Conservation (phyloP, 129 eudicot genomes). For the Helianthus annuus region DNA sequence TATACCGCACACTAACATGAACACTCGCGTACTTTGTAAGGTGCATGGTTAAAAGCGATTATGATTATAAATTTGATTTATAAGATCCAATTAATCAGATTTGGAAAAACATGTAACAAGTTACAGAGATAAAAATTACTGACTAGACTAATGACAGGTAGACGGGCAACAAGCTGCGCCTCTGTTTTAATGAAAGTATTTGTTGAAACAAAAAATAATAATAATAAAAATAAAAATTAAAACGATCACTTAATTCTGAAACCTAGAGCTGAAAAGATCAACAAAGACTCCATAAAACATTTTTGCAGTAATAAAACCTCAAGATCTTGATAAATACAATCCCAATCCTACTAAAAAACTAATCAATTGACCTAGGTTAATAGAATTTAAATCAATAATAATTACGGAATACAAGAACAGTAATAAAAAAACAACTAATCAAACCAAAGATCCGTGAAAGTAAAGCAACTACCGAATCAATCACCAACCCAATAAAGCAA, state of each 20-base stretch:
- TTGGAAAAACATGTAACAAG: too few species aligned
- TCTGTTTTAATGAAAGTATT: too few species aligned
- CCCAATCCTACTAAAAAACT: background rate
- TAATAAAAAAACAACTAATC: constrained; percentile 14
- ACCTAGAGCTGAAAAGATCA: background rate
- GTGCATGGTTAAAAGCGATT: too few species aligned
- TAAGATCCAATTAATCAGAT: too few species aligned
- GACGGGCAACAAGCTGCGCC: too few species aligned
- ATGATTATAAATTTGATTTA: too few species aligned
- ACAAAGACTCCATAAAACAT: background rate
- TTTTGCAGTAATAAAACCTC: constrained; percentile 10
- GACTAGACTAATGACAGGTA: too few species aligned
- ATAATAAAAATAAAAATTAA: too few species aligned
- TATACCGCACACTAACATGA: too few species aligned
- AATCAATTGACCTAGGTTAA: background rate
- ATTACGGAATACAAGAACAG: background rate
- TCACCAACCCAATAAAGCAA: constrained; percentile 11
- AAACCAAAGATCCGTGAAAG: constrained; percentile 26
- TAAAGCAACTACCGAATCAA: constrained; percentile 26
- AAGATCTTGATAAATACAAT: constrained; percentile 8
- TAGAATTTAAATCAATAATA: constrained; percentile 7
- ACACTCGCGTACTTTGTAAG: too few species aligned
- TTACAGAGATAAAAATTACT: too few species aligned
- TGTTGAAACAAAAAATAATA: too few species aligned
- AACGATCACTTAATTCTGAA: background rate